These are phyloP conservation scores for Amniculicola lignicola DNA, from an alignment of 495 filamentous ascomycete genomes.

Conservation along the genomic window DNA sequence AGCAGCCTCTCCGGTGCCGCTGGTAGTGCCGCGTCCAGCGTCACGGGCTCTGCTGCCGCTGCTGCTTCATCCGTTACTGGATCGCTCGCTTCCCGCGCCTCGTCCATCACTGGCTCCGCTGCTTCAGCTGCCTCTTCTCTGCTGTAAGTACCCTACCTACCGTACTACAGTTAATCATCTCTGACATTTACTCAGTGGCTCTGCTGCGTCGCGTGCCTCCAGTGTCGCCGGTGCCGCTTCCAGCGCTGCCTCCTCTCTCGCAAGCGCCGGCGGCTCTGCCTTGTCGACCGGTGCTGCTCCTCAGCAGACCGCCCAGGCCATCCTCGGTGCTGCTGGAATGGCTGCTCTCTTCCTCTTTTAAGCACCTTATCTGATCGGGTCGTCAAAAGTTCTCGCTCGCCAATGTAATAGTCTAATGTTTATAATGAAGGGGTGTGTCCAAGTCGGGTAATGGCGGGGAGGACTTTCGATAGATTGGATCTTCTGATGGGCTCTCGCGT, in stretches of 20 bases:
- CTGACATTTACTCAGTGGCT: too few relatives aligned
- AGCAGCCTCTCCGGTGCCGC: conserved; percentile 18
- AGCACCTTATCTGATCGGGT: background rate
- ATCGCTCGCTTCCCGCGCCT: conserved; percentile 8
- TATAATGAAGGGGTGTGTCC: too few relatives aligned
- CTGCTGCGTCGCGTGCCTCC: conserved; percentile 1
- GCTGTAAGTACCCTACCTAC: conserved; percentile 8
- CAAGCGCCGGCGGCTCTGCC: background rate
- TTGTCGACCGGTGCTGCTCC: conserved; percentile 26
- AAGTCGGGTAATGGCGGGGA: too few relatives aligned
- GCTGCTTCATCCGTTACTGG: conserved; percentile 16
- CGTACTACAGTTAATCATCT: background rate
- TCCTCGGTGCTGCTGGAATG: conserved; percentile 36
- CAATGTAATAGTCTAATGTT: too few relatives aligned
- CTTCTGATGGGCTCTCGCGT: too few relatives aligned
- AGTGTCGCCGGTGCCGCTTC: conserved; percentile 2
- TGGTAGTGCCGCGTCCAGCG: conserved; percentile 26
- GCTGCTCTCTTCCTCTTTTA: conserved; percentile 37
- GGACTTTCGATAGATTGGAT: too few relatives aligned
- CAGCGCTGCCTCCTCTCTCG: background rate
- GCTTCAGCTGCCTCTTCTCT: background rate
- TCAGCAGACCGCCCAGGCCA: conserved; percentile 31
- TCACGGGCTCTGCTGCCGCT: conserved; percentile 3
- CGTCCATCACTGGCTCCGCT: conserved; percentile 39
- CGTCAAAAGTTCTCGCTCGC: background rate